A percentile compares a stretch with the other conserved stretches of the same genome.
phyloP scores from a whole-genome alignment of 176 grass and related monocot genomes.

The Eremochloa ophiuroides region DNA sequence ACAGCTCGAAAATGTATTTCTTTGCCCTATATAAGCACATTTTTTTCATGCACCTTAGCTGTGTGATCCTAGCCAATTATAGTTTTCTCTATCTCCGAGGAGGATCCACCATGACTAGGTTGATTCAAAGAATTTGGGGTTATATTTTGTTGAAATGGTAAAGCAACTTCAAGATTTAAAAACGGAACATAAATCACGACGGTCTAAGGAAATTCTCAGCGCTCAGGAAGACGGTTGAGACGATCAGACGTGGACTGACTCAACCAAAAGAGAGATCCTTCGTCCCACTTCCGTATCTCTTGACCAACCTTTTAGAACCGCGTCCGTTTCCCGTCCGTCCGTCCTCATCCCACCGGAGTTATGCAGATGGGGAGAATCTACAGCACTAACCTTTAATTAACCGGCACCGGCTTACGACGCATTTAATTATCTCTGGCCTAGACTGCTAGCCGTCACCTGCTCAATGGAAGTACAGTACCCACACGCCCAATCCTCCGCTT shows the following conservation, averaged over 20 bases:
- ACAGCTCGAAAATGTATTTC: too few relatives aligned
- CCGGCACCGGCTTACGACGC: too few relatives aligned
- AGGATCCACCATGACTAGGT: background rate
- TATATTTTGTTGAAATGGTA: too few relatives aligned
- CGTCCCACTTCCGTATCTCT: constrained; percentile 25
- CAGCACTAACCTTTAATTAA: too few relatives aligned
- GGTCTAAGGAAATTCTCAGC: background rate
- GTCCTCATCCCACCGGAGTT: background rate
- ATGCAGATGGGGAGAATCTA: constrained; percentile 15
- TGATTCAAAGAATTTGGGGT: background rate
- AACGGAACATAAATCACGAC: too few relatives aligned
- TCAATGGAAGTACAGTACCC: too few relatives aligned
- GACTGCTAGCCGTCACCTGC: too few relatives aligned
- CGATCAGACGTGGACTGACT: background rate
- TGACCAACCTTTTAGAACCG: constrained; percentile 1
- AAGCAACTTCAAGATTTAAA: too few relatives aligned
- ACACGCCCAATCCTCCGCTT: too few relatives aligned
- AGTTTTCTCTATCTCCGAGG: background rate
- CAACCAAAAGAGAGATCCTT: constrained; percentile 16
- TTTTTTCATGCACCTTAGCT: background rate
- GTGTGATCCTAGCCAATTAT: background rate
- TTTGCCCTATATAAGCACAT: background rate
- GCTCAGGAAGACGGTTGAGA: background rate
- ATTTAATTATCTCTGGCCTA: too few relatives aligned
- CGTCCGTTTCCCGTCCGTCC: too few relatives aligned